A percentile compares a stretch with the other conserved stretches of the same genome.
phyloP scores from a whole-genome alignment of 1,139 yeast species.

The Meyerozyma sp. region DNA sequence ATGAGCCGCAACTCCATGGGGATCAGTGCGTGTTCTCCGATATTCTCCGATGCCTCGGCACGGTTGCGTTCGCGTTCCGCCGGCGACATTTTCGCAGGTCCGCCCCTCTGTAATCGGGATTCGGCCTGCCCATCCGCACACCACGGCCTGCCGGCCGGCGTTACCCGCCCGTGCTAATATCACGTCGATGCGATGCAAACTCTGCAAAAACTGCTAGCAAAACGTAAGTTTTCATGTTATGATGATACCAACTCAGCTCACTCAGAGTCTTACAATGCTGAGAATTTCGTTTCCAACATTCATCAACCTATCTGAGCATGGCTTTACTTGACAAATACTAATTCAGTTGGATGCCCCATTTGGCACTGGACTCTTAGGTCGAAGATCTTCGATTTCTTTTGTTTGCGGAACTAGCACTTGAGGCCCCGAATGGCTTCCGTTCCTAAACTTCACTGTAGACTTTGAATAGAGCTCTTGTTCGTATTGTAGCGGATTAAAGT shows the following conservation, averaged over 20 bases:
- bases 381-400: conserved; percentile 66
- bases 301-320: conserved; percentile 27
- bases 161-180: neutral
- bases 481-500: conserved; percentile 44
- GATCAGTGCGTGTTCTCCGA: neutral
- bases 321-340: neutral
- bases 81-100: neutral
- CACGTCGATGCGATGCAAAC: neutral
- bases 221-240: conserved; percentile 17
- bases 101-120: neutral
- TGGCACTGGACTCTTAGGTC: conserved; percentile 68
- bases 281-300: conserved; percentile 44
- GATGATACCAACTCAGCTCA: conserved; percentile 55
- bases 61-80: neutral
- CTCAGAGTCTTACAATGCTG: conserved; percentile 50
- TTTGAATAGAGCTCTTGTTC: conserved; percentile 28
- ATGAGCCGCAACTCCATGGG: neutral
- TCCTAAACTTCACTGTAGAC: conserved; percentile 27
- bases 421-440: conserved; percentile 13
- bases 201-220: neutral
- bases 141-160: neutral
- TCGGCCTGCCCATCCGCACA: neutral
- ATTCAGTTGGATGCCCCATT: conserved; percentile 21
- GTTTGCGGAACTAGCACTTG: conserved; percentile 57
- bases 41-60: conserved; percentile 1